A percentile compares a stretch with the other conserved stretches of the same genome.
phyloP scores from a whole-genome alignment of 805 yeast genomes.

The Suhomyces faveliae region DNA sequence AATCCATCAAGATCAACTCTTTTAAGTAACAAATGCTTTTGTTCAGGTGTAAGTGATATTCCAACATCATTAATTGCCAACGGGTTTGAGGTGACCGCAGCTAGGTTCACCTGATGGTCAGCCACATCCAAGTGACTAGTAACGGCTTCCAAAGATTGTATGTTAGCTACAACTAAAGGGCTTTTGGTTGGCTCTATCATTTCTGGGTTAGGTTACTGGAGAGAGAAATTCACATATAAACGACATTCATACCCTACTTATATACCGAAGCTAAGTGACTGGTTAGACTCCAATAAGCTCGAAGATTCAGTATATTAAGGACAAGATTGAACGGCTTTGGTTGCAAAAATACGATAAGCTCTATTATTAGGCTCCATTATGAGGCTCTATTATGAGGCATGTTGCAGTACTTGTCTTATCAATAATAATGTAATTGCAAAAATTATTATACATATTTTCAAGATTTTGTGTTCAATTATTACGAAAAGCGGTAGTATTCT shows the following conservation, averaged over 20 bases:
- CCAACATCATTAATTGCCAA: slow-evolving; percentile 28
- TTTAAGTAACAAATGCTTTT: slow-evolving; percentile 26
- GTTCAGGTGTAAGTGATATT: slow-evolving; percentile 19
- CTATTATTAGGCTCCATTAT: too few relatives aligned
- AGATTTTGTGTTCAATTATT: background rate
- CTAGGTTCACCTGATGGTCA: slow-evolving; percentile 13
- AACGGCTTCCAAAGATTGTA: background rate
- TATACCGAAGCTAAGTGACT: background rate
- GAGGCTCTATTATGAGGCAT: too few relatives aligned
- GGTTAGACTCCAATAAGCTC: too few relatives aligned
- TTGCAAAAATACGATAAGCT: too few relatives aligned
- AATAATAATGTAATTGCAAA: background rate
- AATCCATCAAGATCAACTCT: slow-evolving; percentile 26
- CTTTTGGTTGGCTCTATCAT: background rate
- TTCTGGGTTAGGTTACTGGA: background rate
- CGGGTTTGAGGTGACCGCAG: slow-evolving; percentile 20
- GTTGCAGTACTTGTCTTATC: too few relatives aligned
- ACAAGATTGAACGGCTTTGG: background rate
- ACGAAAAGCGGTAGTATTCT: background rate
- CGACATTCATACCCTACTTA: background rate
- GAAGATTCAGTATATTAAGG: too few relatives aligned
- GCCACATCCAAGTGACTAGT: slow-evolving; percentile 9
- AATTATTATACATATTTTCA: background rate
- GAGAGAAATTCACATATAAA: too few relatives aligned
- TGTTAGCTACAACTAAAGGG: background rate